Evolutionary conservation across 1,284 basidiomycete species (phyloP).

Genomic region (Cryptococcus sp.): DNA sequence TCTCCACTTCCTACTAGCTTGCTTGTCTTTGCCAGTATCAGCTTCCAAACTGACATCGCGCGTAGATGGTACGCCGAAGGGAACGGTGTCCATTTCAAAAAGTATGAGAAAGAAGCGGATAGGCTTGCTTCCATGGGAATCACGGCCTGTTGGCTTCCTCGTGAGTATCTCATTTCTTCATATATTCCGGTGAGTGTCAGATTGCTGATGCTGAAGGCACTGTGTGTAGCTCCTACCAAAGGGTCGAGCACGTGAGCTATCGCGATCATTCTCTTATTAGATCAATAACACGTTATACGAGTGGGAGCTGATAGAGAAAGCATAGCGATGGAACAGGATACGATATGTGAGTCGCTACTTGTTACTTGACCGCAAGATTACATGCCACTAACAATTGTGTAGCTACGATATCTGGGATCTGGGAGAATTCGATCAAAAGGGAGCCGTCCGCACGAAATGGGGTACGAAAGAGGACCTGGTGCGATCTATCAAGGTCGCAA

Average conservation of each 20-base stretch:
- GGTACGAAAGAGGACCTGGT: conserved; percentile 82
- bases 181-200: not conserved
- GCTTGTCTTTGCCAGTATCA: not conserved
- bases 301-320: not conserved
- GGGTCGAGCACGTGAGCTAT: conserved; percentile 36
- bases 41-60: not conserved
- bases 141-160: conserved; percentile 70
- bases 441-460: conserved; percentile 80
- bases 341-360: conserved; percentile 40
- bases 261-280: not conserved
- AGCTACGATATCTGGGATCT: conserved; percentile 75
- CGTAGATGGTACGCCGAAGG: conserved; percentile 43
- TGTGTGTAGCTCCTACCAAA: conserved; percentile 46
- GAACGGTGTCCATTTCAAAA: conserved; percentile 63
- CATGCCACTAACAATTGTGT: conserved; percentile 9
- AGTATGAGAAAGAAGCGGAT: conserved; percentile 71
- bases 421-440: conserved; percentile 89
- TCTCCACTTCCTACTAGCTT: not conserved
- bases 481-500: conserved; percentile 59
- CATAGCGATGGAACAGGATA: conserved; percentile 48
- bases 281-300: not conserved
- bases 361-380: not conserved
- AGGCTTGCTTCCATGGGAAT: conserved; percentile 73
- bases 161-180: conserved; percentile 31
- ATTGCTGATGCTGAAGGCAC: conserved; percentile 6